phyloP scores from a whole-genome alignment of 1,139 yeast genomes.

The Maudiozyma humilis region DNA sequence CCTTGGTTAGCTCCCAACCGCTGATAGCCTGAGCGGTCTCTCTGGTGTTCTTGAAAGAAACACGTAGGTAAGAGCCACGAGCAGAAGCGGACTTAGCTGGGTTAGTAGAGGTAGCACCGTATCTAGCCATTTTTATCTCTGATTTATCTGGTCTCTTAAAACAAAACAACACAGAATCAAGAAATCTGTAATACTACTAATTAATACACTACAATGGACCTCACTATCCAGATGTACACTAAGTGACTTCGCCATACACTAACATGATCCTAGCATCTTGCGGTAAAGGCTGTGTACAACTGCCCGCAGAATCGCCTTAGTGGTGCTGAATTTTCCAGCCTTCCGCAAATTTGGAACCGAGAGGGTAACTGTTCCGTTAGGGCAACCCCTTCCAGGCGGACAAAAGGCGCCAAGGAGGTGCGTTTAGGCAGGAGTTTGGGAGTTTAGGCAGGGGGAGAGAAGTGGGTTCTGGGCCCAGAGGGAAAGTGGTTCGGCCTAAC shows the following conservation, averaged over 20 bases:
- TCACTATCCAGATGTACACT: not conserved
- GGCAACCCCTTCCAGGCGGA: too few species aligned
- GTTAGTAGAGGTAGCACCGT: conserved; percentile 98
- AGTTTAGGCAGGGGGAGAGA: too few species aligned
- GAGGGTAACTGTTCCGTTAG: not conserved
- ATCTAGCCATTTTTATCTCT: conserved; percentile 61
- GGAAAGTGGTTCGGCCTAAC: too few species aligned
- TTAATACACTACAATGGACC: not conserved
- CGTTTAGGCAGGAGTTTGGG: too few species aligned
- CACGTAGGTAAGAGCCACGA: conserved; percentile 99
- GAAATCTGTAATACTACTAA: not conserved
- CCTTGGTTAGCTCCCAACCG: conserved; percentile 96
- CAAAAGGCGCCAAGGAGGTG: too few species aligned
- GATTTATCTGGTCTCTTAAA: conserved; percentile 15
- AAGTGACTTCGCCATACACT: not conserved
- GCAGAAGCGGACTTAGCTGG: conserved; percentile 99
- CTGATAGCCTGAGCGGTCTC: conserved; percentile 97
- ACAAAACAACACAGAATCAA: not conserved
- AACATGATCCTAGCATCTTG: not conserved
- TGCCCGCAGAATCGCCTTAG: not conserved
- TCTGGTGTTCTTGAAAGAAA: conserved; percentile 99
- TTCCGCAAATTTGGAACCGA: not conserved
- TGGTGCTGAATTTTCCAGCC: not conserved
- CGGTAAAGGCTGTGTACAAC: not conserved
- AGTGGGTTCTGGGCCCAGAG: too few species aligned